Percentiles rank a stretch among this genome's conserved stretches.
These are phyloP conservation scores for Fusarium sp. DNA, from an alignment of 2,329 filamentous ascomycete species.

Conservation along the genomic window DNA sequence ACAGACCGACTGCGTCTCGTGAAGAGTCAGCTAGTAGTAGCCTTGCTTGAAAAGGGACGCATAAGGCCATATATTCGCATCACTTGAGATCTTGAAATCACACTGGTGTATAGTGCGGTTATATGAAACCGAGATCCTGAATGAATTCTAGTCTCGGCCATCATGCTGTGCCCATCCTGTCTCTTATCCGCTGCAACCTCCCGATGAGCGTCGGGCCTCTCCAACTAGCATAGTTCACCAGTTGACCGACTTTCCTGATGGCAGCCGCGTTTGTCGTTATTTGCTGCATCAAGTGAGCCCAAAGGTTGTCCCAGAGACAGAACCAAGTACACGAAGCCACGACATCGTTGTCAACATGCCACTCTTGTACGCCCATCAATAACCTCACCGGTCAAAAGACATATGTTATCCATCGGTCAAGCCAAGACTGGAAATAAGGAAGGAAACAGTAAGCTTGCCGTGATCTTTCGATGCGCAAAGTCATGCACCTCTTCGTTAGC, in stretches of 20 bases:
- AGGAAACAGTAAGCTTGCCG: background rate
- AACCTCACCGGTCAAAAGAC: conserved; percentile 34
- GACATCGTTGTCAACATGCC: conserved; percentile 13
- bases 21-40: conserved; percentile 6
- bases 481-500: conserved; percentile 2
- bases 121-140: background rate
- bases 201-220: conserved; percentile 22
- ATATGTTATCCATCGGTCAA: conserved; percentile 4
- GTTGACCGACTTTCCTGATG: conserved; percentile 24
- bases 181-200: conserved; percentile 20
- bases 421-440: background rate
- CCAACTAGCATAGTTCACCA: conserved; percentile 1
- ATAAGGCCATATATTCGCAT: background rate
- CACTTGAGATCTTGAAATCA: background rate
- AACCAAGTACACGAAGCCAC: conserved; percentile 22
- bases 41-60: conserved; percentile 10
- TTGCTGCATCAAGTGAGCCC: conserved; percentile 6
- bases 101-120: background rate
- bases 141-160: background rate
- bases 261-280: conserved; percentile 8
- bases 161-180: conserved; percentile 3
- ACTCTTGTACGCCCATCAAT: conserved; percentile 25
- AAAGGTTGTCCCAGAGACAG: conserved; percentile 14
- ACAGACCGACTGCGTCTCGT: background rate
- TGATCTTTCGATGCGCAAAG: conserved; percentile 13